Base-by-base conservation (phyloP, 1,139 yeast genomes). In the Geotrichum reessii region DNA sequence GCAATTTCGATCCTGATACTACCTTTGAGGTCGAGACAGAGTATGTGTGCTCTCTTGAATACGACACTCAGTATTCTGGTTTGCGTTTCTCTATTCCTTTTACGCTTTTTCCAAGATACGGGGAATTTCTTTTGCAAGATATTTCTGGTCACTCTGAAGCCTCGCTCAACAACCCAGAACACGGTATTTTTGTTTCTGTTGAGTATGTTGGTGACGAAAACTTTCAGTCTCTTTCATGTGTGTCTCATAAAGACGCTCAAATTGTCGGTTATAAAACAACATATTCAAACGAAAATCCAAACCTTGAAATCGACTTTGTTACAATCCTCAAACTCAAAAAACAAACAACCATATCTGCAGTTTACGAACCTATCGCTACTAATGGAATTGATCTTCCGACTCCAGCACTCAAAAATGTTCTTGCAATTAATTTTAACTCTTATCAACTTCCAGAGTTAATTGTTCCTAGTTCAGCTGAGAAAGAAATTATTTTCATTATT, bases 401-500 rank as follows among this genome's bases (percentile, higher is more conserved):
- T 40, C 53, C 56, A 22, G 53, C 55, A 3, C 28, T 58, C 2
- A 31, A 33, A 37, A 54, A 58, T 31, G 27, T 54, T 9, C 53
- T 58, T 4, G 44, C 56, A 28, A 24, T 58, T 27, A 24, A 52
- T 7, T 47, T 58, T 24, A 47, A 22, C 12, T 58, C 60, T 17
- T n/a, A 14, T n/a, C 31, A 33, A 9, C 14, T 44, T 14, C 42
- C 47, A 8, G 44, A 44, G 22, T 21, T 54, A 17, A 2, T 17
- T 22, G 31, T 12, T 6, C 49, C 49, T 4, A 55, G 54, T 24
- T 21, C 37, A 2, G 9, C 21, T n/a, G 11, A 51, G 1, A 58
- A 58, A 24, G 61, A 58, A 46, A 22, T 58, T 14, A 49, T 58
- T 31, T 58, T 58, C 19, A 37, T 58, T 6, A 28, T 58, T 17